phyloP scores from a whole-genome alignment of 495 filamentous ascomycete species.

The Aspergillus campestris region DNA sequence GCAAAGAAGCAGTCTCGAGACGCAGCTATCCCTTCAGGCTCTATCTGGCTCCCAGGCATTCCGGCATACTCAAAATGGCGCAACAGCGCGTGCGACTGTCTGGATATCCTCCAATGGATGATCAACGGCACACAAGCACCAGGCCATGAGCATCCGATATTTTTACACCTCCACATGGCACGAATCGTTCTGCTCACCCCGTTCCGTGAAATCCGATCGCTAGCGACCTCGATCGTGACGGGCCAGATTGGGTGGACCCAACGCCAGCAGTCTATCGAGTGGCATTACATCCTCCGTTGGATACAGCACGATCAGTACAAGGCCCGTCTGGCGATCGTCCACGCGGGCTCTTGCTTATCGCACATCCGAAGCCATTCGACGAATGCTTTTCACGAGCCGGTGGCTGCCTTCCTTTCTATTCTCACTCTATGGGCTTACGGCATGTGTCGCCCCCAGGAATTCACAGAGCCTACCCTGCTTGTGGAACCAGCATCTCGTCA shows the following conservation, averaged over 20 bases:
- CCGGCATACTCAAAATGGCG: slow-evolving; percentile 46
- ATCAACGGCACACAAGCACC: slow-evolving; percentile 38
- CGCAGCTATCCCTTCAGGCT: slow-evolving; percentile 25
- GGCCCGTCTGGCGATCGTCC: slow-evolving; percentile 45
- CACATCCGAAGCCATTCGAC: slow-evolving; percentile 41
- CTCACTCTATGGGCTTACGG: slow-evolving; percentile 48
- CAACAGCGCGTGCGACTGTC: slow-evolving; percentile 45
- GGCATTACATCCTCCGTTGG: slow-evolving; percentile 41
- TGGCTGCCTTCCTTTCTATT: slow-evolving; percentile 38
- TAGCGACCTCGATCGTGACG: slow-evolving; percentile 26
- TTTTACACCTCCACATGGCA: slow-evolving; percentile 44
- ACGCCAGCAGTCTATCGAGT: slow-evolving; percentile 27
- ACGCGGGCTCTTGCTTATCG: slow-evolving; percentile 43
- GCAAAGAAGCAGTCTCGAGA: slow-evolving; percentile 35
- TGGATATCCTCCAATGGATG: slow-evolving; percentile 49
- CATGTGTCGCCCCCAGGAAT: slow-evolving; percentile 15
- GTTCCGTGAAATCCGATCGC: slow-evolving; percentile 31
- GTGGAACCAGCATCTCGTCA: slow-evolving; percentile 4
- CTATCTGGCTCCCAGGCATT: slow-evolving; percentile 44
- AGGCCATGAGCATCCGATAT: slow-evolving; percentile 43
- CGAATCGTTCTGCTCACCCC: slow-evolving; percentile 32
- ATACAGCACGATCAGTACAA: slow-evolving; percentile 45
- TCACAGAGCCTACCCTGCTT: slow-evolving; percentile 4
- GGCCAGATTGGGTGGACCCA: slow-evolving; percentile 23
- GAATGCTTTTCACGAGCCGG: slow-evolving; percentile 43